A percentile compares a stretch with the other conserved stretches of the same genome.
phyloP scores from a whole-genome alignment of 1,139 yeast species.

The Nematodospora anomalae region DNA sequence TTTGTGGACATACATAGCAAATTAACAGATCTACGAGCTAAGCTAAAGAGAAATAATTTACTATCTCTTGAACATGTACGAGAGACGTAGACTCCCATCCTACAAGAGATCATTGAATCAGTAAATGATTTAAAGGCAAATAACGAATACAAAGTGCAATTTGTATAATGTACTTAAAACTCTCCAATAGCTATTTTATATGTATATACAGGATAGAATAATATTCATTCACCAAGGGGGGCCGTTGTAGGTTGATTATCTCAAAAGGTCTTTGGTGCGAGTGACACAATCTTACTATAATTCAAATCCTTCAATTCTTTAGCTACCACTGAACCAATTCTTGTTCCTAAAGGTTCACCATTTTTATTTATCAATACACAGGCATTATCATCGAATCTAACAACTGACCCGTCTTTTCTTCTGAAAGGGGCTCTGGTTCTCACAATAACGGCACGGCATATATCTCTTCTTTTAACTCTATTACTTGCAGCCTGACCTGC shows the following conservation, averaged over 20 bases:
- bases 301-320: constrained; percentile 85
- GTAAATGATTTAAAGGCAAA: constrained; percentile 5
- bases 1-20: constrained; percentile 1
- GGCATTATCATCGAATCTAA: constrained; percentile 94
- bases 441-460: constrained; percentile 92
- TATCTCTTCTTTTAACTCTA: constrained; percentile 92
- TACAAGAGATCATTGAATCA: constrained; percentile 8
- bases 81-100: constrained; percentile 3
- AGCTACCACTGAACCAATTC: constrained; percentile 90
- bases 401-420: constrained; percentile 84
- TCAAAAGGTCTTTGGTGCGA: constrained; percentile 85
- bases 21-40: constrained; percentile 1
- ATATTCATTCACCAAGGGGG: constrained; percentile 5
- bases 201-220: constrained; percentile 8
- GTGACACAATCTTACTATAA: constrained; percentile 81
- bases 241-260: not conserved
- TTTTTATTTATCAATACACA: constrained; percentile 91
- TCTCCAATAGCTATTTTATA: constrained; percentile 1
- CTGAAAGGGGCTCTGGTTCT: constrained; percentile 85
- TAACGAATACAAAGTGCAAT: constrained; percentile 5
- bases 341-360: constrained; percentile 92
- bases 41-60: not conserved
- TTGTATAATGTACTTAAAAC: constrained; percentile 9
- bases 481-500: constrained; percentile 72
- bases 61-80: not conserved